Evolutionary conservation across 768 basidiomycete species (phyloP).

Genomic region (Rhizopogon sp.): DNA sequence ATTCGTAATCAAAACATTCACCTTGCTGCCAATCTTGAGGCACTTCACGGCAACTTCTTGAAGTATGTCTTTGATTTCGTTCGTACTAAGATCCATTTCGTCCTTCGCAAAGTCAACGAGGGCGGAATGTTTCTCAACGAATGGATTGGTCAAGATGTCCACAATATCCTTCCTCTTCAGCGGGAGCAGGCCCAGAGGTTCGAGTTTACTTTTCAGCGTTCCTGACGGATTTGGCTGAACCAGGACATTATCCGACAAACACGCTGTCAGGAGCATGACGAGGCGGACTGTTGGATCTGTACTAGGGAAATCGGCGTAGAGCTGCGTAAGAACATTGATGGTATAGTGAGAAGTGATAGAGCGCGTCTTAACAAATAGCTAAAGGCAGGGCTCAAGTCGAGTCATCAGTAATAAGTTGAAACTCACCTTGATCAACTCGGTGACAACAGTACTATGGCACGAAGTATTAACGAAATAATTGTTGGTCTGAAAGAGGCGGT

Average conservation of each 20-base stretch:
- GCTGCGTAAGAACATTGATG: conserved; percentile 50
- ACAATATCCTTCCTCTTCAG: conserved; percentile 54
- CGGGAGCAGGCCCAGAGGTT: conserved; percentile 49
- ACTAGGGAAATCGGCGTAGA: conserved; percentile 66
- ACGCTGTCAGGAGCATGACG: conserved; percentile 69
- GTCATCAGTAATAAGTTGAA: neutral
- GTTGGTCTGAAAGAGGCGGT: neutral
- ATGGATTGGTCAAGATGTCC: conserved; percentile 63
- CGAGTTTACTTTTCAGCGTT: conserved; percentile 41
- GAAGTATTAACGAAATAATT: neutral
- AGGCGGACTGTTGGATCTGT: conserved; percentile 56
- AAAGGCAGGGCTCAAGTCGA: conserved; percentile 6
- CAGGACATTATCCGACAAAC: conserved; percentile 33
- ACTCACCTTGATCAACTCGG: conserved; percentile 63
- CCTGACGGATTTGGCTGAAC: conserved; percentile 23
- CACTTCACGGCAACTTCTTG: conserved; percentile 57
- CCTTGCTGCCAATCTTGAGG: conserved; percentile 56
- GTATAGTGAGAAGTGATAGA: conserved; percentile 50
- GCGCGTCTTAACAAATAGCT: conserved; percentile 70
- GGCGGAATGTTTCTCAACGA: conserved; percentile 52
- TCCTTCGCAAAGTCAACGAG: conserved; percentile 47
- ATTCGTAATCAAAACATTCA: conserved; percentile 1
- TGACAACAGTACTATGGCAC: conserved; percentile 37
- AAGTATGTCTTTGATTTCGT: conserved; percentile 42
- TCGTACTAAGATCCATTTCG: conserved; percentile 36